Evolutionary conservation across 345 rosid species (phyloP), one percentile per base, ranked within the genome.

Genomic region (Gossypium mustelinum): DNA sequence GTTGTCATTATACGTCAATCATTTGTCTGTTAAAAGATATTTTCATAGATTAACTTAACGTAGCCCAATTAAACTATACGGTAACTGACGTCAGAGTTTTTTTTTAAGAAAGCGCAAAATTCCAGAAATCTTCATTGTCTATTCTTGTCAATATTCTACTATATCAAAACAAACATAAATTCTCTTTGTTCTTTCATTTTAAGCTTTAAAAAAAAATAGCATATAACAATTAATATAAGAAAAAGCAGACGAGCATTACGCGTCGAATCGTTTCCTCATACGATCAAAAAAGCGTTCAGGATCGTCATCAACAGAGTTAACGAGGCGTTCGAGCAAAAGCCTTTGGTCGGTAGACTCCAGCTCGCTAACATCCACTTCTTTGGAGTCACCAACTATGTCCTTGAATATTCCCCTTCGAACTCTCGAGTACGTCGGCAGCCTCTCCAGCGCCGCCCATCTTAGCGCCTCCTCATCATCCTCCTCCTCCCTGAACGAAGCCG

Each of bases 401-500:
- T 61, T 86, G 82, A 91, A 94, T 63, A 94, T 89, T 45, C 94
- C 97, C 5, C 94, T 81, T 11, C 98, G 90, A 22, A 83, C 92
- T 9, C 98, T 79, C 3, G 81, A 64, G 74, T 91, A 91, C 17
- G 97, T 92, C 8, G 98, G 98, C 47, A 94, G 82, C 39, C 98
- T 83, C 87, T 94, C 94, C 55, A 94, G 74, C 72, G 96, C 98
- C 13, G 91, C 98, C 98, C 97, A 94, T 17, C 86, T 90, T 2
- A 94, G 89, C 64, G 89, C 93, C 84, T 92, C 97, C 86, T 94
- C 94, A n/a, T 92, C 87, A 27, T 84, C 89, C 0, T 76, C 89
- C 43, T 81, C 86, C 75, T 88, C 94, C 77, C 81, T 74, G 70
- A 83, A 84, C 77, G 97, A 90, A 57, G 89, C 69, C 80, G 97